Evolutionary conservation across 2,329 filamentous ascomycete genomes (phyloP), one percentile per base, ranked within the genome.

Genomic region (Spiromastix sp.): DNA sequence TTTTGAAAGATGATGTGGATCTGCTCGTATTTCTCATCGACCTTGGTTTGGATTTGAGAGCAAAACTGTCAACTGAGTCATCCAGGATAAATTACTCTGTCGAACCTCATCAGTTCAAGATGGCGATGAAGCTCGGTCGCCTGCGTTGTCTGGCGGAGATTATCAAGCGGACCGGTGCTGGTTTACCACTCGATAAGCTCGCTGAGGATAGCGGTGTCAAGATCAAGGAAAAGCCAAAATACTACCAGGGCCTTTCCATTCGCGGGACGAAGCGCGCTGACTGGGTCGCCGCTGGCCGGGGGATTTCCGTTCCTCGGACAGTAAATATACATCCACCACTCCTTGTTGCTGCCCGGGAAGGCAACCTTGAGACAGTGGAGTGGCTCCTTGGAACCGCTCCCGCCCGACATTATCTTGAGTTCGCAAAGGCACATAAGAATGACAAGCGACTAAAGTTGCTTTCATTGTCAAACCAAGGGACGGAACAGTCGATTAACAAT

Each of bases 301-400:
- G 20, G n/a, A 8, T 2, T 13, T 26, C 17, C 5, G 10, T 11
- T n/a, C 20, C 18, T 4, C 19, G 16, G 2, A 27, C 25, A 4
- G 19, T 13, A 13, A 19, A 28, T 6, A 32, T 17, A 13, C 22
- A 39, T 12, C 43, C 54, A 6, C 55, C 59, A 1, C 48, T 64
- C 11, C 45, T 64, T 13, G 36, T 45, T 5, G 49, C 57, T 17
- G 54, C 55, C 2, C 32, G 46, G 4, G 34, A 44, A n/a, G 57
- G 76, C 3, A 79, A 66, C 13, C 52, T 89, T n/a, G 72, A 79
- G 25, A 70, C 71, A 12, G 73, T 85, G 0, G 77, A 91, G 49
- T 93, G 82, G 74, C 84, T 89, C 53, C 57, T 85, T 37, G 77
- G 80, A 38, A 80, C 84, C 41, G 71, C 74, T 1, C 82, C 85